A percentile compares a stretch with the other conserved stretches of the same genome.
phyloP scores from a whole-genome alignment of 768 basidiomycete genomes.

The Antrodiella citrinella region DNA sequence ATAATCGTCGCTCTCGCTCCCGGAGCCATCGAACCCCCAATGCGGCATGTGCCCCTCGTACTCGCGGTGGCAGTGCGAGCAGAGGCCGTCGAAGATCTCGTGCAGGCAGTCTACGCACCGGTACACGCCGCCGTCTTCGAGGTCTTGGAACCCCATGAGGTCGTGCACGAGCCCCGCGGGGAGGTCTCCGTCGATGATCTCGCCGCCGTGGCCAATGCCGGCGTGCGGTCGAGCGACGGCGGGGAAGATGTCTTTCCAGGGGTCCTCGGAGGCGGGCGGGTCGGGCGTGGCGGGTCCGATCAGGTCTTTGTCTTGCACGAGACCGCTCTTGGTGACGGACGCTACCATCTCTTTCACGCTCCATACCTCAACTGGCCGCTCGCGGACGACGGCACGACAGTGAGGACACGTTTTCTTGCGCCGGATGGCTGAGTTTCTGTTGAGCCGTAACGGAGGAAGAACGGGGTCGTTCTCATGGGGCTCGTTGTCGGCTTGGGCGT shows the following conservation, averaged over 20 bases:
- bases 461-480: too few species aligned
- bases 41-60: constrained; percentile 44
- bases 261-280: constrained; percentile 33
- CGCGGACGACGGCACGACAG: constrained; percentile 35
- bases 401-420: constrained; percentile 37
- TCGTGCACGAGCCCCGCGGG: constrained; percentile 24
- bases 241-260: constrained; percentile 61
- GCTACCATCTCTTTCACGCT: constrained; percentile 39
- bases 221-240: constrained; percentile 3
- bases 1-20: background rate
- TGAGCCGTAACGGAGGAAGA: background rate
- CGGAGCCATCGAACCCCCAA: constrained; percentile 10
- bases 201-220: background rate
- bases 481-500: background rate
- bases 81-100: constrained; percentile 67
- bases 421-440: constrained; percentile 7
- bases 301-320: constrained; percentile 24
- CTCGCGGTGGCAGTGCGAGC: constrained; percentile 49
- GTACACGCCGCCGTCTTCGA: constrained; percentile 70
- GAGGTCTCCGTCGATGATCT: too few species aligned
- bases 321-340: constrained; percentile 42
- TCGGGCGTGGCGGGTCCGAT: constrained; percentile 7
- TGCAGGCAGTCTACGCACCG: constrained; percentile 71
- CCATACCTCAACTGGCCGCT: constrained; percentile 41
- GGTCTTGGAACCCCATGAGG: constrained; percentile 58